These are phyloP conservation scores for Parsonsia alboflavescens DNA, from an alignment of 257 asterid genomes.

Conservation along the genomic window DNA sequence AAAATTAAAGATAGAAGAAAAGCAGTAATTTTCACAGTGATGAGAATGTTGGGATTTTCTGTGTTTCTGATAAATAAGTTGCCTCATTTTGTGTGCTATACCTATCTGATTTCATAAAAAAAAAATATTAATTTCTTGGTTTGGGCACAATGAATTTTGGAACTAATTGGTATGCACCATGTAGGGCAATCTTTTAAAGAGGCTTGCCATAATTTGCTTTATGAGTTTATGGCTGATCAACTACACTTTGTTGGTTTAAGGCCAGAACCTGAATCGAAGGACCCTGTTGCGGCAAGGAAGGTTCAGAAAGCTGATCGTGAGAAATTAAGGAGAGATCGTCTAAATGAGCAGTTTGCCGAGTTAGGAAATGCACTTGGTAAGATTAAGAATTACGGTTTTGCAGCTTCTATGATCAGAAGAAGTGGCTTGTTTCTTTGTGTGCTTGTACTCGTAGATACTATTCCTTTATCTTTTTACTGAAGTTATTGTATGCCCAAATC, in stretches of 20 bases:
- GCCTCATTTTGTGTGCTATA: neutral
- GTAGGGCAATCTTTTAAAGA: no score
- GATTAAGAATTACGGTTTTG: neutral
- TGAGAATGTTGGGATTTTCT: neutral
- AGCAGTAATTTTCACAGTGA: neutral
- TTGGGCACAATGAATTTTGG: neutral
- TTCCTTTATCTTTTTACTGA: neutral
- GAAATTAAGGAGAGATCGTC: slow-evolving; percentile 93
- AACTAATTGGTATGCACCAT: neutral
- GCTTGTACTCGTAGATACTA: neutral
- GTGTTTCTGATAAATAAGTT: neutral
- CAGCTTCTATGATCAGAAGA: neutral
- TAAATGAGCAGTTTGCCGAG: slow-evolving; percentile 85
- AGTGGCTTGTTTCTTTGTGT: neutral
- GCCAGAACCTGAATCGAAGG: slow-evolving; percentile 63
- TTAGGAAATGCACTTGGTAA: slow-evolving; percentile 87
- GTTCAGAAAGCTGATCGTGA: slow-evolving; percentile 97
- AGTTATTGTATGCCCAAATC: neutral
- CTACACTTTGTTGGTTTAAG: slow-evolving; percentile 30
- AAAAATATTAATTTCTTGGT: neutral
- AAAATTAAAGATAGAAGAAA: neutral
- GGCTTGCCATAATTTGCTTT: neutral
- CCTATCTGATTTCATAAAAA: neutral
- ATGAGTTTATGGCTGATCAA: neutral
- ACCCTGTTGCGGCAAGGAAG: slow-evolving; percentile 66